A percentile compares a stretch with the other conserved stretches of the same genome.
phyloP scores from a whole-genome alignment of 768 basidiomycete genomes.

The Panaeolus papilionaceus region DNA sequence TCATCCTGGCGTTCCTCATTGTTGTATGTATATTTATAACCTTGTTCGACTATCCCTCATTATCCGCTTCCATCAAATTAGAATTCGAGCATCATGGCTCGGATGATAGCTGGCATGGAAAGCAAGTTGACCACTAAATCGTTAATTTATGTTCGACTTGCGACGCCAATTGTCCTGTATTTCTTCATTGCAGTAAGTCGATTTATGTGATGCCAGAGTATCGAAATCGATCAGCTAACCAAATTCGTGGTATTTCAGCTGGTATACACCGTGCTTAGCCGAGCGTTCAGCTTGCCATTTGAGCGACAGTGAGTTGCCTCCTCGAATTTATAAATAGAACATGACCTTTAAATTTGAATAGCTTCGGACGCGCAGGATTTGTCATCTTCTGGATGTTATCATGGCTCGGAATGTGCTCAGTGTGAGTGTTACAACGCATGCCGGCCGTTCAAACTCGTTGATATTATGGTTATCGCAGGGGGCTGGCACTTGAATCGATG shows the following conservation, averaged over 20 bases:
- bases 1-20: constrained; percentile 48
- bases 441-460: not conserved
- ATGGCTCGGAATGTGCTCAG: constrained; percentile 64
- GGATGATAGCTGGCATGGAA: constrained; percentile 44
- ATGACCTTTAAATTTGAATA: constrained; percentile 19
- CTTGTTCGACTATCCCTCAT: not conserved
- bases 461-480: constrained; percentile 40
- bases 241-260: constrained; percentile 40
- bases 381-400: constrained; percentile 77
- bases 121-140: constrained; percentile 36
- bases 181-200: constrained; percentile 44
- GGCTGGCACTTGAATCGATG: constrained; percentile 67
- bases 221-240: not conserved
- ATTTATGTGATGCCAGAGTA: not conserved
- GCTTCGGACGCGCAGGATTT: constrained; percentile 61
- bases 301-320: constrained; percentile 42
- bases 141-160: constrained; percentile 41
- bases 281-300: constrained; percentile 67
- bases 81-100: constrained; percentile 38
- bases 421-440: constrained; percentile 42
- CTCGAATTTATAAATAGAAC: not conserved
- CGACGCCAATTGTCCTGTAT: constrained; percentile 38
- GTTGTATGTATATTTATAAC: constrained; percentile 36
- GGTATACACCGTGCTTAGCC: constrained; percentile 63
- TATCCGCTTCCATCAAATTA: constrained; percentile 30